Base-by-base conservation (phyloP, 805 yeast species). In the Wickerhamiella brachini region DNA sequence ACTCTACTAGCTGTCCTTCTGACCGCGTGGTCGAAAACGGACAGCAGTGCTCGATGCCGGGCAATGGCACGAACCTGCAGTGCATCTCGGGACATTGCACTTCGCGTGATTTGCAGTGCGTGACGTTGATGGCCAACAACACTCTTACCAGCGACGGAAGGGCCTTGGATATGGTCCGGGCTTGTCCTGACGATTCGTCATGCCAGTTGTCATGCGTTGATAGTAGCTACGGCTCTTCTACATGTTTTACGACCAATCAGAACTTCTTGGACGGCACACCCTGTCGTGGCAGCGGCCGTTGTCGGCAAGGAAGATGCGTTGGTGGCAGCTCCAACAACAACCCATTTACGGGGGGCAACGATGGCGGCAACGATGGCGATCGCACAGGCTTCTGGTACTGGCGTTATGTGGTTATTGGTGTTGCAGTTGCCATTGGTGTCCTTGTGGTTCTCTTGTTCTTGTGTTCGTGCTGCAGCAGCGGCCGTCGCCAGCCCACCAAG, bases 61-160 rank as follows among this genome's bases (percentile, higher is more conserved):
- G 23, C 24, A 54, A 54, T 41, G 39, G 48, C 23, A 49, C 53
- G 12, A 24, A 48, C 12, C 56, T 59, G 53, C 48, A 48, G 26
- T 64, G 68, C 49, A 59, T 60, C 29, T 59, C 68, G 22, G 70
- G 70, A 21, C 63, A 57, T 34, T 66, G 70, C 53, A 62, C 68
- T 3, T 64, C 68, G 15, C 58, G 70, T 24, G 68, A 67, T 51
- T 53, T 56, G 44, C 70, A 66, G 54, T 66, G 70, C 49, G 52
- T 53, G 21, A 56, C 62, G 5, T 51, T 64, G 10, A 52, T 65
- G 56, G 61, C 60, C 6, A 56, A 57, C 51, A 47, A 51, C 44
- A 53, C 64, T 21, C 38, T 51, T 3, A 51, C 49, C 15, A 47
- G 51, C 24, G 54, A 54, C 47, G 64, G 62, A 8, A 39, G 48